Evolutionary conservation across 768 basidiomycete species (phyloP).

Genomic region (Roridomyces roridus): DNA sequence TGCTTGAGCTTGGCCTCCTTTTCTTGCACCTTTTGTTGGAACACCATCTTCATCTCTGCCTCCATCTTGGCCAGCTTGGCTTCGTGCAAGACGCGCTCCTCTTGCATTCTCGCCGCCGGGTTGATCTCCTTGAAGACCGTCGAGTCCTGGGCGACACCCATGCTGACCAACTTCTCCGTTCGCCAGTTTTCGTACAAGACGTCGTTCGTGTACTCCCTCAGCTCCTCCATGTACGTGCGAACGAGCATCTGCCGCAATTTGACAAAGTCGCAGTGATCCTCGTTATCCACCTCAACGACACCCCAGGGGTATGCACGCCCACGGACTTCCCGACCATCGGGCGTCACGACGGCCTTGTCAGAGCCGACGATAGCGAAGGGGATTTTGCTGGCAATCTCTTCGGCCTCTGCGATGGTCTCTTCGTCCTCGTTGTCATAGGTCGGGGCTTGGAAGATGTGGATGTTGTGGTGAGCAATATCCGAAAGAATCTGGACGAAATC

Average conservation of each 20-base stretch:
- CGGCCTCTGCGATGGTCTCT: conserved; percentile 95
- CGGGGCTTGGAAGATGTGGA: conserved; percentile 98
- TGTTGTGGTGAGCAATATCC: conserved; percentile 94
- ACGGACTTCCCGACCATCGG: conserved; percentile 91
- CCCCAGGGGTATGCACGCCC: conserved; percentile 99
- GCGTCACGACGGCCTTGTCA: conserved; percentile 77
- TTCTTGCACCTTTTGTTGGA: conserved; percentile 99
- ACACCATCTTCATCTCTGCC: conserved; percentile 99
- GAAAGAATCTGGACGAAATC: conserved; percentile 69
- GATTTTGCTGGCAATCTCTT: conserved; percentile 98
- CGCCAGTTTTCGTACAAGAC: conserved; percentile 98
- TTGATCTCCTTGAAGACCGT: conserved; percentile 99
- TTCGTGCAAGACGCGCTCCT: conserved; percentile 96
- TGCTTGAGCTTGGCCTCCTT: conserved; percentile 99
- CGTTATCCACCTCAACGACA: conserved; percentile 98
- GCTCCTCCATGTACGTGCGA: conserved; percentile 99
- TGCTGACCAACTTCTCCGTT: conserved; percentile 92
- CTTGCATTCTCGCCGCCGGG: conserved; percentile 94
- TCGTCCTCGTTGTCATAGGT: conserved; percentile 98
- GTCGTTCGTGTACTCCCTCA: conserved; percentile 96
- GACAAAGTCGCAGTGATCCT: conserved; percentile 99
- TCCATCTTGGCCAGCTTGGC: conserved; percentile 99
- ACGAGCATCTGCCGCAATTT: conserved; percentile 99
- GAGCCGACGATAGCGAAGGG: conserved; percentile 99
- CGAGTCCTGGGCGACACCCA: conserved; percentile 98